These are phyloP conservation scores for Erythrobasidium yunnanense DNA, from an alignment of 768 basidiomycete species.

Conservation along the genomic window DNA sequence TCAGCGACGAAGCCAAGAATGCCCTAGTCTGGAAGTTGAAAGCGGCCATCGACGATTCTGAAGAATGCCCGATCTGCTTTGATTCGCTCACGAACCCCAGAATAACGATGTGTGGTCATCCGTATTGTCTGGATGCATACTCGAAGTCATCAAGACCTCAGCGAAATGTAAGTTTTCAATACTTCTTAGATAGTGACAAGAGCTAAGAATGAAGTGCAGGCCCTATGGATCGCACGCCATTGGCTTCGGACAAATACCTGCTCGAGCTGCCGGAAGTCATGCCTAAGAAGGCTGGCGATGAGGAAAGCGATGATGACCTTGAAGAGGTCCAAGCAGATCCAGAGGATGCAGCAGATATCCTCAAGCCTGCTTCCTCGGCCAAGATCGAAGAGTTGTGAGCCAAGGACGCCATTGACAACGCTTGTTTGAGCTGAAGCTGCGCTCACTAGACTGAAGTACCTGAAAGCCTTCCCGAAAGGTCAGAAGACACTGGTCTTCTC, in stretches of 20 bases:
- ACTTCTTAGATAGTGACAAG: too few relatives aligned
- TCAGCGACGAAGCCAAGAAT: conserved; percentile 2
- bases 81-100: conserved; percentile 29
- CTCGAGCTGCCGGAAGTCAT: conserved; percentile 23
- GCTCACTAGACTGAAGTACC: background rate
- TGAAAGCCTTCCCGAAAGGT: conserved; percentile 15
- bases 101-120: conserved; percentile 35
- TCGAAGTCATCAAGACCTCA: conserved; percentile 26
- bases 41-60: conserved; percentile 5
- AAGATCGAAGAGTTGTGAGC: conserved; percentile 20
- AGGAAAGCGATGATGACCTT: background rate
- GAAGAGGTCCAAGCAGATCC: background rate
- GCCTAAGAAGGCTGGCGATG: conserved; percentile 1
- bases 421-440: background rate
- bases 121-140: conserved; percentile 34
- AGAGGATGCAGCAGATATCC: background rate
- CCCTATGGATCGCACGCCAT: conserved; percentile 18
- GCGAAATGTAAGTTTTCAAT: too few relatives aligned
- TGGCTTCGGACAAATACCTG: conserved; percentile 4
- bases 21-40: conserved; percentile 8
- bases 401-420: background rate
- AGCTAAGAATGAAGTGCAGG: too few relatives aligned
- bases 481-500: conserved; percentile 15
- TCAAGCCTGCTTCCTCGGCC: background rate
- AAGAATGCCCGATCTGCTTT: conserved; percentile 29